Conservation (phyloP, 495 filamentous ascomycete genomes). For the Xylaria nigripes region DNA sequence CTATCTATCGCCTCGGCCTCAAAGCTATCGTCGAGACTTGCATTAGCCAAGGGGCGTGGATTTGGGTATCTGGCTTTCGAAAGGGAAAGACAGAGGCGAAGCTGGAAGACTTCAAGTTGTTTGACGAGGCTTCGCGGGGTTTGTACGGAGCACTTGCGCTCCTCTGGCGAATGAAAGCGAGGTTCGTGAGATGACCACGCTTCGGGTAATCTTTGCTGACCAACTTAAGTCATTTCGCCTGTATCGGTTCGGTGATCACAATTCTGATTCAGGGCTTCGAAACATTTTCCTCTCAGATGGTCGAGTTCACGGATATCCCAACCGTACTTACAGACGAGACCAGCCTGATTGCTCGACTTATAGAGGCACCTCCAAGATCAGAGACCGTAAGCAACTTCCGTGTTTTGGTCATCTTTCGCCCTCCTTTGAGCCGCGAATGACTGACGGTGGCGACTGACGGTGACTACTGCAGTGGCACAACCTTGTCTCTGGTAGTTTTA, state of each 20-base stretch:
- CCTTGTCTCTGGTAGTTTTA: slow-evolving; percentile 14
- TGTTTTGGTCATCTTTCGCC: not conserved
- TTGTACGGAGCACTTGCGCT: slow-evolving; percentile 26
- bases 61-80: slow-evolving; percentile 27
- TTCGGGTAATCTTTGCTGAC: not conserved
- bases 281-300: slow-evolving; percentile 32
- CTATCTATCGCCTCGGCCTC: slow-evolving; percentile 26
- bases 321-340: slow-evolving; percentile 5
- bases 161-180: slow-evolving; percentile 28
- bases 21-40: slow-evolving; percentile 27
- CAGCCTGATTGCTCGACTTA: not conserved
- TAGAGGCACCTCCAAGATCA: slow-evolving; percentile 10
- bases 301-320: slow-evolving; percentile 25
- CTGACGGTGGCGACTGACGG: not conserved
- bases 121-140: slow-evolving; percentile 31
- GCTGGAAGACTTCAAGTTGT: slow-evolving; percentile 30
- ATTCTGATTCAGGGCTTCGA: slow-evolving; percentile 31
- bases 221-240: slow-evolving; percentile 24
- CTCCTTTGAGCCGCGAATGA: not conserved
- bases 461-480: slow-evolving; percentile 17
- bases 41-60: slow-evolving; percentile 32
- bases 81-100: slow-evolving; percentile 22
- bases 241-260: slow-evolving; percentile 28
- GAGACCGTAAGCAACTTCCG: slow-evolving; percentile 17
- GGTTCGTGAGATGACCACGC: slow-evolving; percentile 4